Conservation (phyloP, 1,284 basidiomycete genomes). For the Coniophora puteana region DNA sequence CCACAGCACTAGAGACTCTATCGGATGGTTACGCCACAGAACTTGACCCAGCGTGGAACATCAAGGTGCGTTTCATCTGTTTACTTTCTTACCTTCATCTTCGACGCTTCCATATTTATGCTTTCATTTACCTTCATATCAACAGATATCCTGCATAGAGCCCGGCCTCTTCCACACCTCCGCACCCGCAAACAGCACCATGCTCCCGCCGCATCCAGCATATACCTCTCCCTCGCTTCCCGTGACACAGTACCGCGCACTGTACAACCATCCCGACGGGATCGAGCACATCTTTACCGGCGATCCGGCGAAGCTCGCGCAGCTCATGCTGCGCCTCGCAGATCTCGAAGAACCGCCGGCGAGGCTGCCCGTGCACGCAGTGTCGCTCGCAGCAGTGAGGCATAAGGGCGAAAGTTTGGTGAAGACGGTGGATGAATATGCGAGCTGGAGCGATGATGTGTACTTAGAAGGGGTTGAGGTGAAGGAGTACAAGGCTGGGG, state of each 20-base stretch:
- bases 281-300: no score
- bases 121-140: constrained; percentile 7
- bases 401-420: constrained; percentile 20
- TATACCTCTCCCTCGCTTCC: constrained; percentile 23
- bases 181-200: constrained; percentile 7
- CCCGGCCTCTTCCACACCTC: constrained; percentile 23
- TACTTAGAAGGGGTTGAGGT: constrained; percentile 11
- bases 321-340: constrained; percentile 14
- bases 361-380: constrained; percentile 20
- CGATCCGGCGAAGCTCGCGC: constrained; percentile 22
- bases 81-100: not conserved
- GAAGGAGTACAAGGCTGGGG: no score
- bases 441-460: constrained; percentile 25
- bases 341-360: constrained; percentile 22
- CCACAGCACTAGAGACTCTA: constrained; percentile 20
- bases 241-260: constrained; percentile 20
- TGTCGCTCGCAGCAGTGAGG: constrained; percentile 21
- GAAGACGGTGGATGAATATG: constrained; percentile 22
- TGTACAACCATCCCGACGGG: no score
- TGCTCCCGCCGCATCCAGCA: constrained; percentile 12
- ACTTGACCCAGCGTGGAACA: constrained; percentile 24
- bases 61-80: constrained; percentile 24
- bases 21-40: constrained; percentile 24
- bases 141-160: constrained; percentile 21
- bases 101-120: not conserved